These are phyloP conservation scores for Cladobotryum protrusum DNA, from an alignment of 2,329 filamentous ascomycete genomes.

Conservation along the genomic window DNA sequence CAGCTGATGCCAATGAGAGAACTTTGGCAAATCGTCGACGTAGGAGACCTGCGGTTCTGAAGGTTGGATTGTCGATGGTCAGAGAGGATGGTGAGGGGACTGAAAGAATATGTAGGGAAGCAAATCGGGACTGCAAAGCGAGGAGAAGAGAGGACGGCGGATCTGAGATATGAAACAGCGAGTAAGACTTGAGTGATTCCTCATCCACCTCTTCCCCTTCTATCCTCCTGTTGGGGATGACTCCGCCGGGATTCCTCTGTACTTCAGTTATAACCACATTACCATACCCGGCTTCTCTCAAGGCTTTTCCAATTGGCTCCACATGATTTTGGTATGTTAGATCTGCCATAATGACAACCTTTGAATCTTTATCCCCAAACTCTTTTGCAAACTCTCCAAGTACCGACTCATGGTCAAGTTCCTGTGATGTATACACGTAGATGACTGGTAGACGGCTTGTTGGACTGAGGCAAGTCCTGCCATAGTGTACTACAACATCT, in stretches of 20 bases:
- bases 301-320: conserved; percentile 43
- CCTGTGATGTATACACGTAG: conserved; percentile 77
- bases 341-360: conserved; percentile 79
- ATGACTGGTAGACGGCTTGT: conserved; percentile 82
- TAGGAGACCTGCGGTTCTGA: conserved; percentile 51
- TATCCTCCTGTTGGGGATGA: conserved; percentile 77
- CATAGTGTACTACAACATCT: conserved; percentile 90
- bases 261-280: conserved; percentile 65
- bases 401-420: conserved; percentile 56
- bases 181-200: conserved; percentile 55
- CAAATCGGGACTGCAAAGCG: conserved; percentile 76
- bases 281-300: conserved; percentile 61
- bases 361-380: conserved; percentile 58
- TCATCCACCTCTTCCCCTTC: conserved; percentile 35
- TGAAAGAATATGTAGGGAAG: conserved; percentile 71
- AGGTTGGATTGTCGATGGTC: conserved; percentile 40
- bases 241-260: conserved; percentile 69
- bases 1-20: conserved; percentile 69
- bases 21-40: conserved; percentile 85
- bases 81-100: conserved; percentile 49
- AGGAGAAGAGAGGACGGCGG: conserved; percentile 79
- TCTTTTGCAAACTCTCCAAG: conserved; percentile 57
- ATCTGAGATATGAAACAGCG: conserved; percentile 78
- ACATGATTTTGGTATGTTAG: conserved; percentile 80
- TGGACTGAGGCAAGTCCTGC: conserved; percentile 83